phyloP scores from a whole-genome alignment of 2,329 filamentous ascomycete species.

The Arthrobotrys sinensis region DNA sequence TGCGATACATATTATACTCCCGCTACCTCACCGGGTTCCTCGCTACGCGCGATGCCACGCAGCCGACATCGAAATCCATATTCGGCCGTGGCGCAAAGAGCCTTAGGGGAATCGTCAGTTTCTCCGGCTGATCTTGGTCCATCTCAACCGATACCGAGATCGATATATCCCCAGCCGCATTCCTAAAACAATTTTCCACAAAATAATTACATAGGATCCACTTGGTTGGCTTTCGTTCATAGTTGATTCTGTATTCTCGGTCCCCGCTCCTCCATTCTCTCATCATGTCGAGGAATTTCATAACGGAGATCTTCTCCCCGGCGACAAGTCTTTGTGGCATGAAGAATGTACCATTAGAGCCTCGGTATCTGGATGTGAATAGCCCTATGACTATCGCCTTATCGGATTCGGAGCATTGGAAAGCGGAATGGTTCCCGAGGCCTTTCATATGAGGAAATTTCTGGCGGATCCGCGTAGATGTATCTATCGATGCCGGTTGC shows the following conservation, averaged over 20 bases:
- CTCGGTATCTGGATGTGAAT: conserved; percentile 48
- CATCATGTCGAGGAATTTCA: conserved; percentile 38
- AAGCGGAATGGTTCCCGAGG: conserved; percentile 38
- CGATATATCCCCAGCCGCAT: conserved; percentile 18
- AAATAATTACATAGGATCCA: conserved; percentile 49
- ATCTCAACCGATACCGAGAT: conserved; percentile 48
- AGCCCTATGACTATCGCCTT: conserved; percentile 30
- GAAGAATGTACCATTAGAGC: conserved; percentile 33
- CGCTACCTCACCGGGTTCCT: conserved; percentile 22
- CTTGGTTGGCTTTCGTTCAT: conserved; percentile 21
- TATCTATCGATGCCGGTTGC: conserved; percentile 15
- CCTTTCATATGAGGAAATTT: conserved; percentile 1
- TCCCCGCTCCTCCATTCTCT: conserved; percentile 49
- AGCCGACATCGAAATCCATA: conserved; percentile 46
- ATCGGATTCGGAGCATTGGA: conserved; percentile 36
- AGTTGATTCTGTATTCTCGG: conserved; percentile 18
- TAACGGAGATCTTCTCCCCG: conserved; percentile 35
- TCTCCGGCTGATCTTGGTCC: conserved; percentile 46
- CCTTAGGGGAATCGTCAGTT: conserved; percentile 29
- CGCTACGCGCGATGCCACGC: conserved; percentile 24
- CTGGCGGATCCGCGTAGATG: conserved; percentile 4
- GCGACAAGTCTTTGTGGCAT: conserved; percentile 36
- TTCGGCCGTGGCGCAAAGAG: conserved; percentile 39
- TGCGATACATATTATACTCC: background rate
- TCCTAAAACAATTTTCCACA: conserved; percentile 39